Evolutionary conservation across 176 grass and related monocot species (phyloP), one percentile per base, ranked within the genome.

Genomic region (Themeda triandra): DNA sequence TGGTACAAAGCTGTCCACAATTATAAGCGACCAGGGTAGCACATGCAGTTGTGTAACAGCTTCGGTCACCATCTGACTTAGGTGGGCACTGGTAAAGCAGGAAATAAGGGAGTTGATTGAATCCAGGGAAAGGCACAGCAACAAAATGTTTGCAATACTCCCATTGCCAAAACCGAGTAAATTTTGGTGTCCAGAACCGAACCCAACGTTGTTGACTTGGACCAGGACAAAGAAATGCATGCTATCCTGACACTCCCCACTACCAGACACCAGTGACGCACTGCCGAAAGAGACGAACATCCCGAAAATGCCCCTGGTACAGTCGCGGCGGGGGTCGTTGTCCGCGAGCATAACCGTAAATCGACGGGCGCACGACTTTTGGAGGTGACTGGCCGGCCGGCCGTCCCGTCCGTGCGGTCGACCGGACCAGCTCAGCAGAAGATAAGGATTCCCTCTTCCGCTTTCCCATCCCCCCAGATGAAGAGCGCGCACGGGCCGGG

Each of bases 371-470:
- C 54, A 39, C 54, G 48, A 53, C 69, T 62, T 86, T 86, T 80
- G 8, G 11, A 11, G 77, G 29, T 19, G 41, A 80, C 67, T 73
- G 84, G 72, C 66, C 28, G 75, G 56, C 75, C 67, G n/a, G n/a
- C n/a, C n/a, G n/a, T n/a, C n/a, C n/a, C n/a, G n/a, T n/a, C n/a
- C n/a, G 27, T 35, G 51, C 54, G 28, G 66, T 65, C 56, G 59
- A 73, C 41, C 29, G 73, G 59, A 73, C 41, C 29, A 80, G 46
- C 54, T 53, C 53, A 73, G 39, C 54, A 73, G n/a, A 53, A 80
- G 84, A 86, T 73, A 86, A 86, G 76, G 77, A 74, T 80, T 80
- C 71, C 42, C 31, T 44, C 40, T 7, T 14, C 66, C 29, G 54
- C 37, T 86, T 72, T 15, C 39, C 40, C 54, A 51, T n/a, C n/a